Percentiles rank a stretch among this genome's conserved stretches.
Evolutionary conservation across 2,329 filamentous ascomycete species (phyloP).

Genomic region (Fusarium verticillioides): DNA sequence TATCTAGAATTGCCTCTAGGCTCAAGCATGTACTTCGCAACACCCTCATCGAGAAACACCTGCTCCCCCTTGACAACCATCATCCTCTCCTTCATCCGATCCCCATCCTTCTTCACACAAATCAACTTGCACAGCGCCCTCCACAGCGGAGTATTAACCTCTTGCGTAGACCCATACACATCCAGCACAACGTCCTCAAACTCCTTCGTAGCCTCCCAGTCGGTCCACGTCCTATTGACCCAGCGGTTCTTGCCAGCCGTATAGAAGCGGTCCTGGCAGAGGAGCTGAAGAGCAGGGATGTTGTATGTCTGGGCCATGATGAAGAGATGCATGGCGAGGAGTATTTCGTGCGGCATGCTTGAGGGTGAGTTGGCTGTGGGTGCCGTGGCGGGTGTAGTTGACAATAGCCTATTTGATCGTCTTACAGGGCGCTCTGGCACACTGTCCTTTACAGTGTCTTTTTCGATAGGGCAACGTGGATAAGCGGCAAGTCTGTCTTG

Average conservation of each 20-base stretch:
- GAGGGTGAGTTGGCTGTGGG: background rate
- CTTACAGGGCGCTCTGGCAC: background rate
- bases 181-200: constrained; percentile 26
- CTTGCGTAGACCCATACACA: constrained; percentile 1
- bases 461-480: background rate
- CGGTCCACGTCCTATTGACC: background rate
- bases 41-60: constrained; percentile 8
- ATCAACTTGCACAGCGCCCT: constrained; percentile 30
- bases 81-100: constrained; percentile 20
- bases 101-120: background rate
- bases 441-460: background rate
- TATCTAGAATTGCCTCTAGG: background rate
- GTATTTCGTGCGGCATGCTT: constrained; percentile 1
- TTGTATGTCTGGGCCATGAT: constrained; percentile 52
- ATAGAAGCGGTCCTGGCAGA: constrained; percentile 48
- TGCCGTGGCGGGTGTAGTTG: background rate
- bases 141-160: constrained; percentile 13
- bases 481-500: background rate
- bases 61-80: constrained; percentile 9
- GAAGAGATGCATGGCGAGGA: constrained; percentile 45
- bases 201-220: constrained; percentile 10
- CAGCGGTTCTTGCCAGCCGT: constrained; percentile 16
- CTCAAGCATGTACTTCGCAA: background rate
- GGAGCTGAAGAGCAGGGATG: constrained; percentile 46
- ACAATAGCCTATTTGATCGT: constrained; percentile 16